Conservation (phyloP, 345 rosid species). For the Nasturtium officinale region DNA sequence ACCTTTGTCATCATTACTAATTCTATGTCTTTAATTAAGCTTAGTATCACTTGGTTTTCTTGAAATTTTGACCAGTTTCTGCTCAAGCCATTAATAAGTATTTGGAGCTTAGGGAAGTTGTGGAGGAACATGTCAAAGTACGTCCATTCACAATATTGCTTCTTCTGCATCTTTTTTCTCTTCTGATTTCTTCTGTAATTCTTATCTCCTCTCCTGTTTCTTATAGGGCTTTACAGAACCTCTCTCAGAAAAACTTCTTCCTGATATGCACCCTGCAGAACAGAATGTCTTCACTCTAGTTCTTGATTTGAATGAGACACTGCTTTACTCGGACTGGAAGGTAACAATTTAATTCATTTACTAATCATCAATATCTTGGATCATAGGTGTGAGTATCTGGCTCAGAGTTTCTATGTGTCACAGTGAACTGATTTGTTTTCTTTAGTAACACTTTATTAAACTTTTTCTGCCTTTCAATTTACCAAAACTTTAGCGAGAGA, state of each 20-base stretch:
- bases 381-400: neutral
- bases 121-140: conserved; percentile 86
- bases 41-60: conserved; percentile 22
- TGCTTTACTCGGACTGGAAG: conserved; percentile 94
- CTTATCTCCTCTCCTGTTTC: neutral
- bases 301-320: conserved; percentile 91
- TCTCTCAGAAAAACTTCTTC: conserved; percentile 95
- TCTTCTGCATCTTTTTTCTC: neutral
- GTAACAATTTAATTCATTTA: conserved; percentile 45
- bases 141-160: conserved; percentile 16
- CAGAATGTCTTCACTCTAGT: conserved; percentile 91
- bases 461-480: conserved; percentile 6
- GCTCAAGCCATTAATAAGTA: conserved; percentile 78
- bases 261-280: conserved; percentile 86
- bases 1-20: neutral
- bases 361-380: neutral
- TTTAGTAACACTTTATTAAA: neutral
- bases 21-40: neutral
- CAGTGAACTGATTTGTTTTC: conserved; percentile 6
- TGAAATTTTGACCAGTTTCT: conserved; percentile 57
- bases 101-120: conserved; percentile 73
- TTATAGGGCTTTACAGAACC: conserved; percentile 90
- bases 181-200: conserved; percentile 9
- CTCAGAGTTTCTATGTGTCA: neutral
- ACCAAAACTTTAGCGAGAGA: conserved; percentile 69